Base-by-base conservation (phyloP, 345 rosid genomes). In the Citrus mangshanensis region DNA sequence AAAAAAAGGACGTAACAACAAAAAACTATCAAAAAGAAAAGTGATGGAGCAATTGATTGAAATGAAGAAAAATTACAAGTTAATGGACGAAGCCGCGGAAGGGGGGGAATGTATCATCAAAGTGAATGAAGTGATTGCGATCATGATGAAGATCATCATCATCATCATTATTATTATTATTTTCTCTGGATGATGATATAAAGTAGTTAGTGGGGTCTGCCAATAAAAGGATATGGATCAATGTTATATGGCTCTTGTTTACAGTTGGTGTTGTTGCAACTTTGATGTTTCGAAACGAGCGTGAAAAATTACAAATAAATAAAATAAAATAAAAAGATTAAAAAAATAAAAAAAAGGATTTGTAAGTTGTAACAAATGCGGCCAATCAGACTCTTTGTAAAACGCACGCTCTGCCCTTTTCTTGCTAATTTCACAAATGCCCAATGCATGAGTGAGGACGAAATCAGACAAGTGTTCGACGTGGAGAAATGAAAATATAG, bases 1-100 rank as follows among this genome's bases (percentile, higher is more conserved):
- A 38, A 66, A 67, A 4, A 34, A 34, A 34, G 27, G 63, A 69
- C 61, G 62, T 32, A 49, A 19, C 38, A 58, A 27, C 58, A 51
- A 70, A 38, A 66, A 66, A 30, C 46, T 16, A 83, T 68, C 25
- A 38, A 54, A 24, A 73, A 21, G 63, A 73, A 19, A 49, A 70
- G 81, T 73, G 81, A 82, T 71, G n/a, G 68, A 54, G 72, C 74
- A 81, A 82, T 78, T 61, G 66, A 78, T 68, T 82, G 70, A 42
- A 62, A 77, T 2, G 77, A 81, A 67, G 80, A 69, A 73, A 77
- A 60, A 58, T 28, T 7, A 28, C 10, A 5, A 38, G 67, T 40
- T 40, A 40, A 40, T 40, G 16, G 7, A 28, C 1, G 16, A 13
- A 55, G 55, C n/a, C 46, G 19, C 22, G 46, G 28, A 18, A 63